These are phyloP conservation scores for Diplodia intermedia DNA, from an alignment of 2,329 filamentous ascomycete species.

Conservation along the genomic window DNA sequence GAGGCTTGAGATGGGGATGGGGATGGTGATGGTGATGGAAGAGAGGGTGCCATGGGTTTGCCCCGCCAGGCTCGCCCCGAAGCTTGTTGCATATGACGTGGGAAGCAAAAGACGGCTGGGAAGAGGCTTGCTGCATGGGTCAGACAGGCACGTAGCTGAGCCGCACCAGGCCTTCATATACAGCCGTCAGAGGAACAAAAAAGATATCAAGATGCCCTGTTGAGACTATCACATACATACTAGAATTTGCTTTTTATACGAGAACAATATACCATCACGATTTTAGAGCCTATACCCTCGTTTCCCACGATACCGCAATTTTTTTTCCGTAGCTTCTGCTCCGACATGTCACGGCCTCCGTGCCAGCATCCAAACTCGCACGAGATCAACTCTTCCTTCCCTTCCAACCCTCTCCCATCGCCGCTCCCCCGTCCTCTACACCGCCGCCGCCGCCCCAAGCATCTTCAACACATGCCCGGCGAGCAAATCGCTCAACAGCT, in stretches of 20 bases:
- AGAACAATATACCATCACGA: slow-evolving; percentile 1
- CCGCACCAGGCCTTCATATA: neutral
- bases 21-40: neutral
- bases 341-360: too few relatives aligned
- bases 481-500: slow-evolving; percentile 18
- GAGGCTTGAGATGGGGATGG: too few relatives aligned
- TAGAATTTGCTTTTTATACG: neutral
- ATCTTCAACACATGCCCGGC: neutral
- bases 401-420: neutral
- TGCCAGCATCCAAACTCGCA: neutral
- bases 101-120: neutral
- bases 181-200: neutral
- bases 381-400: neutral
- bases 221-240: neutral
- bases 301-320: neutral
- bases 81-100: neutral
- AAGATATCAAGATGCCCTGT: neutral
- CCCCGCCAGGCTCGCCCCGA: neutral
- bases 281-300: neutral
- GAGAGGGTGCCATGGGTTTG: neutral
- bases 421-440: neutral
- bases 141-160: neutral
- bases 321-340: neutral
- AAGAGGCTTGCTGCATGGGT: neutral
- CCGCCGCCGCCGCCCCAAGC: neutral